Percentiles rank a stretch among this genome's conserved stretches.
These are phyloP conservation scores for Lactarius sp. DNA, from an alignment of 768 basidiomycete genomes.

Conservation along the genomic window DNA sequence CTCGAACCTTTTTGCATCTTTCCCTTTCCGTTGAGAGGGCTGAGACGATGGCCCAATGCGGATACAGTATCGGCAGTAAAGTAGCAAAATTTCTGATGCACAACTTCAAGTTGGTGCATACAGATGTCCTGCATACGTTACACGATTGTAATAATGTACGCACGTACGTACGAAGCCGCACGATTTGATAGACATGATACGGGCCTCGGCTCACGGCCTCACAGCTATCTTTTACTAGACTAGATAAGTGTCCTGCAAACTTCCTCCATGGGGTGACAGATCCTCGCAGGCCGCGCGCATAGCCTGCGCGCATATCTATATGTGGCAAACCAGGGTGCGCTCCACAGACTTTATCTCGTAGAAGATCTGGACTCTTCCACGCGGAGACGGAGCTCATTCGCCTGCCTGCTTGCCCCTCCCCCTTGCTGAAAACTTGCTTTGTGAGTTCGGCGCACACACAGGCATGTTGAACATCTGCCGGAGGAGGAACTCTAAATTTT, in stretches of 20 bases:
- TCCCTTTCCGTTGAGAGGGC: no score
- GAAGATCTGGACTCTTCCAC: slow-evolving; percentile 21
- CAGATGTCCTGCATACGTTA: not conserved
- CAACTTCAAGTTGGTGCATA: not conserved
- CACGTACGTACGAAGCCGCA: slow-evolving; percentile 19
- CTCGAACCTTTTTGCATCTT: no score
- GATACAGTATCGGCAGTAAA: not conserved
- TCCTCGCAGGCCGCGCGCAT: slow-evolving; percentile 10
- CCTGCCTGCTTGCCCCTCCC: not conserved
- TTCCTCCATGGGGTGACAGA: slow-evolving; percentile 3
- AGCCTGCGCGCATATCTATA: not conserved
- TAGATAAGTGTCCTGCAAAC: slow-evolving; percentile 3
- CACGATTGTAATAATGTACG: not conserved
- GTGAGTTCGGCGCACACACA: not conserved
- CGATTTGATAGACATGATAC: slow-evolving; percentile 9
- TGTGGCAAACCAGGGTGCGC: slow-evolving; percentile 7
- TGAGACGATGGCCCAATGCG: not conserved
- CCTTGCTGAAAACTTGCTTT: no score
- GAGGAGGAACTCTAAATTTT: slow-evolving; percentile 2
- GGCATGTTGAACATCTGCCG: not conserved
- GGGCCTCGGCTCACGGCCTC: slow-evolving; percentile 7
- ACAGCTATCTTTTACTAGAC: not conserved
- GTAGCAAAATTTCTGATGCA: not conserved
- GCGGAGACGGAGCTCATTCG: slow-evolving; percentile 2
- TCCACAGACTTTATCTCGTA: slow-evolving; percentile 22